Evolutionary conservation across 352 stramenopile species (phyloP), one percentile per base, ranked within the genome.

Genomic region (Pythium brachiatum): DNA sequence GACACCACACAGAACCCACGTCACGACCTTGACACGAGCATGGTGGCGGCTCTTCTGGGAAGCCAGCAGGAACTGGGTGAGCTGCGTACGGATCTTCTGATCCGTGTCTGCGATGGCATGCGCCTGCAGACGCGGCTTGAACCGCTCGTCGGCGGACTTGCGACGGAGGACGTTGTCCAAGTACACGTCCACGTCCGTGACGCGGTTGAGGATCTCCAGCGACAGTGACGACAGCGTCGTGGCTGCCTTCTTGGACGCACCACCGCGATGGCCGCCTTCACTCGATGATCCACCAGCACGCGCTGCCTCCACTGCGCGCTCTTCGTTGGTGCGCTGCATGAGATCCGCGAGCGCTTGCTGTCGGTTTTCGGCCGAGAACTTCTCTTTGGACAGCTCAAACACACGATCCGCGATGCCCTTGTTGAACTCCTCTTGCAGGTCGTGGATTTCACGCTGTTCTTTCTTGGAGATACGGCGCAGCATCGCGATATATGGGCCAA

Each of bases 1-100:
- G 26, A 95, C 78, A 13, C 84, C 86, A 26, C 84, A 95, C 26
- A 95, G 69, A 12, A 95, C 86, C 84, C 84, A 95, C 53, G 86
- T 92, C 23, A 95, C 79, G 1, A 94, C 84, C 46, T 92, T 94
- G 23, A 93, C 76, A 9, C 86, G 79, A 27, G 86, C 92, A 41
- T 92, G 79, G 52, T 95, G 78, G 43, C 76, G 85, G 64, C 82
- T 91, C 57, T 88, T 90, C 34, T 90, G 81, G 3, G 85, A 85
- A 25, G 70, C 75, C 36, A 83, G 36, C 20, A 94, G 61, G 62
- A 92, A 94, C n/a, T 71, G 75, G 41, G 84, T 90, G 57, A 92
- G 64, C 60, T 93, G 84, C 48, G 84, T 92, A 12, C 83, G 83
- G 29, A 92, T 83, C 53, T 90, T 92, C 20, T 78, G 68, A 55